Evolutionary conservation across 257 asterid species (phyloP).

Genomic region (Solanum rostratum): DNA sequence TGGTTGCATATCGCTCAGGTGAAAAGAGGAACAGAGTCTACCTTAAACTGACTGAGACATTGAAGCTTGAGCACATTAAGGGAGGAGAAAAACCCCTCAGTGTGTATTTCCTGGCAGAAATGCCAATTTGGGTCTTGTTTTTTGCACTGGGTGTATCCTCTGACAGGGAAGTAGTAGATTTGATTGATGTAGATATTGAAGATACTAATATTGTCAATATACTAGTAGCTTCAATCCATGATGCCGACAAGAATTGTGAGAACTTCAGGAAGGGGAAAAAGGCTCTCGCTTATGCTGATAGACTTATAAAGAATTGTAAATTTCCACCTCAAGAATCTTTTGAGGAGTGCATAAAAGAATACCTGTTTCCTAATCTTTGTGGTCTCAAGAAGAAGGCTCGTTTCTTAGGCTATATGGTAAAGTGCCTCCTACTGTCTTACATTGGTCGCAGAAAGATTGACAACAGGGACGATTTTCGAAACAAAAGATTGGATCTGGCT

Average conservation of each 20-base stretch:
- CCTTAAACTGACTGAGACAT: conserved; percentile 42
- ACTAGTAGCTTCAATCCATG: conserved; percentile 58
- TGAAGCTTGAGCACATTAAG: conserved; percentile 34
- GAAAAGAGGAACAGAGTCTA: conserved; percentile 45
- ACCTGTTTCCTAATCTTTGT: conserved; percentile 54
- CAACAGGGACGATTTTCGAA: conserved; percentile 78
- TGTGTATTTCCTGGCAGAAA: conserved; percentile 51
- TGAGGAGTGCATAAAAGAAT: conserved; percentile 48
- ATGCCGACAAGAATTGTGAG: conserved; percentile 51
- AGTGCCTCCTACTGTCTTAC: conserved; percentile 65
- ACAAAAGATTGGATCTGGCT: conserved; percentile 89
- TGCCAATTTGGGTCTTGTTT: conserved; percentile 81
- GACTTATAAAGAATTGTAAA: conserved; percentile 33
- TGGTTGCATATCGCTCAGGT: conserved; percentile 47
- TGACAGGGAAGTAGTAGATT: conserved; percentile 53
- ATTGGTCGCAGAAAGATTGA: conserved; percentile 69
- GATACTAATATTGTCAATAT: conserved; percentile 39
- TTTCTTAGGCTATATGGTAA: conserved; percentile 84
- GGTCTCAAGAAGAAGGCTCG: conserved; percentile 57
- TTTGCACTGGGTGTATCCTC: conserved; percentile 72
- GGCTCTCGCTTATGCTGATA: conserved; percentile 30
- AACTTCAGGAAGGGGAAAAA: conserved; percentile 48
- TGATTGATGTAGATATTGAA: conserved; percentile 43
- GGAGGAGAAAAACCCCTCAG: conserved; percentile 56
- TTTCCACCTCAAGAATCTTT: conserved; percentile 72